Evolutionary conservation across 331 rosid species (phyloP).

Genomic region (Spiraea crenata): DNA sequence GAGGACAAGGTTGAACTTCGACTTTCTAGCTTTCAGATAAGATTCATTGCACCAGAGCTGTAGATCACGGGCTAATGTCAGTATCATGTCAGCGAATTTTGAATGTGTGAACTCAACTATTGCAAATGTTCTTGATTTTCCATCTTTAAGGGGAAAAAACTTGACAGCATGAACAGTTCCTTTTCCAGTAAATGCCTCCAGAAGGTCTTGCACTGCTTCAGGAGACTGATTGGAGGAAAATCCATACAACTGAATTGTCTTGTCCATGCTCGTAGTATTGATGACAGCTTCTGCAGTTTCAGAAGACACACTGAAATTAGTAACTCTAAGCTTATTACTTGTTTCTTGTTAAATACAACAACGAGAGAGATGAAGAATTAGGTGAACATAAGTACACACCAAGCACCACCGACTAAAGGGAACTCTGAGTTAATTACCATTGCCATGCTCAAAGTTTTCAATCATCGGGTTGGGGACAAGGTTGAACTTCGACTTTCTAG

Average conservation of each 20-base stretch:
- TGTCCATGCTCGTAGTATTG: slow-evolving; percentile 9
- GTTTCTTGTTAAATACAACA: too few species aligned
- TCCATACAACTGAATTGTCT: slow-evolving; percentile 25
- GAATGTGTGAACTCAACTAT: slow-evolving; percentile 20
- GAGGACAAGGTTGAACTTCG: neutral
- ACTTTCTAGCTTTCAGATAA: slow-evolving; percentile 22
- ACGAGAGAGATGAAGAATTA: too few species aligned
- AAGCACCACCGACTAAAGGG: too few species aligned
- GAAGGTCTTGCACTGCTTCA: slow-evolving; percentile 24
- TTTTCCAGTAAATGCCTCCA: slow-evolving; percentile 31
- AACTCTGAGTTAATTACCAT: too few species aligned
- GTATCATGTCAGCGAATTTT: neutral
- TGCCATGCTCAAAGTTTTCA: neutral
- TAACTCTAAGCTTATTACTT: neutral
- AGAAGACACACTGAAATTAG: neutral
- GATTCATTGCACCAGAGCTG: neutral
- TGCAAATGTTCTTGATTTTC: slow-evolving; percentile 7
- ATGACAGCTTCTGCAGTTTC: neutral
- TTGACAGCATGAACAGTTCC: slow-evolving; percentile 26
- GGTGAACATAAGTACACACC: too few species aligned
- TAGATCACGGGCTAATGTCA: neutral
- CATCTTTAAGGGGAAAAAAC: neutral
- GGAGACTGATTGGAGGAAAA: slow-evolving; percentile 9
- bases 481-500: neutral
- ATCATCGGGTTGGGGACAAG: too few species aligned